A percentile compares a stretch with the other conserved stretches of the same genome.
These are phyloP conservation scores for Theileria sp. DNA, from an alignment of 169 alveolate species.

Conservation along the genomic window DNA sequence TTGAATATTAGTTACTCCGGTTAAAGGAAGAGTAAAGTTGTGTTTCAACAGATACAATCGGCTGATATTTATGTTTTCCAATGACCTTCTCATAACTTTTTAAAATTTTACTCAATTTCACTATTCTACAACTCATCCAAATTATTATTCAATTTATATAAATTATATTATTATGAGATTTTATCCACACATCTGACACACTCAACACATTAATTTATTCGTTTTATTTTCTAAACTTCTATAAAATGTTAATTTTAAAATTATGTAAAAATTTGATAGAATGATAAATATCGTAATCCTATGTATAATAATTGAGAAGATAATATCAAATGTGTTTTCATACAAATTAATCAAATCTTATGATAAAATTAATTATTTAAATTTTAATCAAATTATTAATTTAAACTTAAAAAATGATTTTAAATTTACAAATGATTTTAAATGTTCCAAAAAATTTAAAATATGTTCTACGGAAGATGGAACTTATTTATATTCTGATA, in stretches of 20 bases:
- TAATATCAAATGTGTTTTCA: background rate
- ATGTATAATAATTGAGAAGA: no score
- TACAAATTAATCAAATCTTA: slow-evolving; percentile 5
- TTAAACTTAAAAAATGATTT: background rate
- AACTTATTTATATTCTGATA: slow-evolving; percentile 4
- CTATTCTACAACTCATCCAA: background rate
- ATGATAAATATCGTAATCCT: no score
- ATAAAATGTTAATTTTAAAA: background rate
- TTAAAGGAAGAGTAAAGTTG: slow-evolving; percentile 52
- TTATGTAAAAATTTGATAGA: background rate
- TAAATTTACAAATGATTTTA: slow-evolving; percentile 20
- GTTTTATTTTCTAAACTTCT: no score
- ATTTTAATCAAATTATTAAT: no score
- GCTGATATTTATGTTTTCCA: slow-evolving; percentile 26
- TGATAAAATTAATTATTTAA: no score
- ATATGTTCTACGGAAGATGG: no score
- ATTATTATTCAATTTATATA: background rate
- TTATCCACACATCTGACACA: background rate
- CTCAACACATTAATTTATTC: background rate
- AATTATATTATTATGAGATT: background rate
- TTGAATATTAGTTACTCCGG: slow-evolving; percentile 7
- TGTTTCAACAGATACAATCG: slow-evolving; percentile 47
- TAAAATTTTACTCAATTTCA: slow-evolving; percentile 20
- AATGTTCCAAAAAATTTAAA: no score
- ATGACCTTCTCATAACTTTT: background rate